Evolutionary conservation across 305 asterid species (phyloP).

Genomic region (Ilex paraguariensis): DNA sequence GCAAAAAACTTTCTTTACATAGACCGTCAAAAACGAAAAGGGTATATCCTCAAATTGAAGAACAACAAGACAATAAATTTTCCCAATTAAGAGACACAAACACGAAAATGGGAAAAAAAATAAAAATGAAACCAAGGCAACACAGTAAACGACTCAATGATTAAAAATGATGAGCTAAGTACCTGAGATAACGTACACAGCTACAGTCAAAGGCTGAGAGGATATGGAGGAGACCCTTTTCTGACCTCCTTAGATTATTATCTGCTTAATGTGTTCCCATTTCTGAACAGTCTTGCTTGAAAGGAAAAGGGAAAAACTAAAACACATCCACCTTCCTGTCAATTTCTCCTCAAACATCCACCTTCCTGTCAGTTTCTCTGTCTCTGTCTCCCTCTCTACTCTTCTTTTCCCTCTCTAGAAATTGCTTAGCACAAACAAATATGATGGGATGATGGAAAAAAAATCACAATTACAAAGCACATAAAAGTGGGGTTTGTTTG

Average conservation of each 20-base stretch:
- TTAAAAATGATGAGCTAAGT: conserved; percentile 20
- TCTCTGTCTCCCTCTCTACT: conserved; percentile 16
- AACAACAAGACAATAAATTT: conserved; percentile 19
- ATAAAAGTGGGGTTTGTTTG: conserved; percentile 33
- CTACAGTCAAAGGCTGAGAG: conserved; percentile 8
- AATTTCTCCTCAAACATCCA: conserved; percentile 13
- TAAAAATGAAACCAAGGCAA: conserved; percentile 4
- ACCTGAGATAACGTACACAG: conserved; percentile 33
- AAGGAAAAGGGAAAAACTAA: conserved; percentile 16
- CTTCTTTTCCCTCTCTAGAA: not conserved
- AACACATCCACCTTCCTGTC: conserved; percentile 21
- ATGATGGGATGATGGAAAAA: conserved; percentile 19
- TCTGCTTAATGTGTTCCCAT: conserved; percentile 24
- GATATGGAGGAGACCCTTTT: conserved; percentile 21
- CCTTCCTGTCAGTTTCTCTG: conserved; percentile 25
- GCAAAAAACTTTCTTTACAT: conserved; percentile 16
- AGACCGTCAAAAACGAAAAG: conserved; percentile 22
- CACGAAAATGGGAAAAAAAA: conserved; percentile 23
- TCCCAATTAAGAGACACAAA: conserved; percentile 4
- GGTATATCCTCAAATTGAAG: conserved; percentile 15
- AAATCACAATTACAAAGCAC: conserved; percentile 3
- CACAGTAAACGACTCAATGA: conserved; percentile 25
- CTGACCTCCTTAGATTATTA: conserved; percentile 30
- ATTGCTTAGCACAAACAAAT: conserved; percentile 14
- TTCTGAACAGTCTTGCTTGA: conserved; percentile 12